phyloP scores from a whole-genome alignment of 352 stramenopile genomes.

The Pythium monospermum region DNA sequence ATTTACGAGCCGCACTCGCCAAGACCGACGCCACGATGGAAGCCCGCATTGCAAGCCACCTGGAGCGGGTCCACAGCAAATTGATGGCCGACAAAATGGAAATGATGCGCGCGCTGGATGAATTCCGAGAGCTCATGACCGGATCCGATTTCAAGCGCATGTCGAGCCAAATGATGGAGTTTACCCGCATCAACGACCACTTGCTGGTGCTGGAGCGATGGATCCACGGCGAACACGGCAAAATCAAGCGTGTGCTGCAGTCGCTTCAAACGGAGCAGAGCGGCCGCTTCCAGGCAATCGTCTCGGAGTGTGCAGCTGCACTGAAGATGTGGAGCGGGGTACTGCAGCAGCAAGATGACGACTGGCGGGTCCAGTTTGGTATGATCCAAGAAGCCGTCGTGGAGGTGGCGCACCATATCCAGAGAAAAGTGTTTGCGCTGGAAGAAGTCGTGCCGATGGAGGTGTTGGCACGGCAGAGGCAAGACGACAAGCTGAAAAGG shows the following conservation, averaged over 20 bases:
- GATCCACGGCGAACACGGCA: constrained; percentile 40
- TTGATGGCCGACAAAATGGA: constrained; percentile 51
- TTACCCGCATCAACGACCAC: constrained; percentile 53
- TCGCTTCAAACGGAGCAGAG: constrained; percentile 32
- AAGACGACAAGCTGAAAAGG: constrained; percentile 43
- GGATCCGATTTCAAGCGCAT: constrained; percentile 50
- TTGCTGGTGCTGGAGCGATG: constrained; percentile 51
- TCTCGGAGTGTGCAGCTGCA: constrained; percentile 27
- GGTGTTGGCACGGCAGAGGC: constrained; percentile 50
- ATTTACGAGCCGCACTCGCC: constrained; percentile 21
- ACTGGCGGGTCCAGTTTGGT: constrained; percentile 18
- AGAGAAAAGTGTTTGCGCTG: constrained; percentile 42
- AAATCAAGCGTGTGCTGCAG: constrained; percentile 54
- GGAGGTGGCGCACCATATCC: constrained; percentile 32
- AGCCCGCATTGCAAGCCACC: constrained; percentile 30
- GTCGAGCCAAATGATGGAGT: constrained; percentile 43
- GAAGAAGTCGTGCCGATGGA: constrained; percentile 65
- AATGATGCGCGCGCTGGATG: constrained; percentile 39
- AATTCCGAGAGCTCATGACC: constrained; percentile 39
- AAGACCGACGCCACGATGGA: constrained; percentile 44
- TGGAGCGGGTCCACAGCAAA: constrained; percentile 41
- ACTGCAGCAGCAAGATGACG: constrained; percentile 36
- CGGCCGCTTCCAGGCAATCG: constrained; percentile 29
- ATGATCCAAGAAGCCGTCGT: constrained; percentile 28
- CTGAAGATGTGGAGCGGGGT: constrained; percentile 27